Conservation (phyloP, 108 stramenopile species). For the Cylindrotheca fusiformis region DNA sequence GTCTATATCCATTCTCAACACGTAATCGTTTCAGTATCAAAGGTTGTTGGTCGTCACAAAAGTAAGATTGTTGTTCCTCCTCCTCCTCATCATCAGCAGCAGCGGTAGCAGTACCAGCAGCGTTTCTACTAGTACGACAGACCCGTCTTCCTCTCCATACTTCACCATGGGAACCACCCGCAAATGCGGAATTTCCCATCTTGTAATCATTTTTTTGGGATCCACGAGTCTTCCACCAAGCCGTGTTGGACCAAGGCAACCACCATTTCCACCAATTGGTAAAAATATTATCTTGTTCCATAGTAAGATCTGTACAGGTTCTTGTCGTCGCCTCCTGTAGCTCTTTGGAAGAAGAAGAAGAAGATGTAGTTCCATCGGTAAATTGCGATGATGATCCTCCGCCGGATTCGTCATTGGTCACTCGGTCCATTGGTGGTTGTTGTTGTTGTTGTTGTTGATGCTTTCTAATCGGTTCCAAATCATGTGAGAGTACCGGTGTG, state of each 20-base stretch:
- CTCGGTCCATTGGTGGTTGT: too few relatives aligned
- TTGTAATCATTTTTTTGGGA: slow-evolving; percentile 44
- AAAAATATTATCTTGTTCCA: not conserved
- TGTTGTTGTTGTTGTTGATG: not conserved
- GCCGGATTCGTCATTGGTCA: too few relatives aligned
- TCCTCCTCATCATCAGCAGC: not conserved
- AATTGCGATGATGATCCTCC: too few relatives aligned
- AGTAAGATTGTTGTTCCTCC: not conserved
- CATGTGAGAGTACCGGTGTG: slow-evolving; percentile 24
- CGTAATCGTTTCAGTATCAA: slow-evolving; percentile 68
- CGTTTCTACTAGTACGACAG: slow-evolving; percentile 15
- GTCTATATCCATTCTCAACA: slow-evolving; percentile 57
- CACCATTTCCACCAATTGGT: slow-evolving; percentile 47
- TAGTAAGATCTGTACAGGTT: not conserved
- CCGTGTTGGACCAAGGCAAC: slow-evolving; percentile 23
- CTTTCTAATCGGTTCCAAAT: too few relatives aligned
- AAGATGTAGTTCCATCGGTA: too few relatives aligned
- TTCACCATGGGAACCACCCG: slow-evolving; percentile 82
- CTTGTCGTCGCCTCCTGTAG: too few relatives aligned
- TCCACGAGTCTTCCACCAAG: slow-evolving; percentile 17
- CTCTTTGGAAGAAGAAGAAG: too few relatives aligned
- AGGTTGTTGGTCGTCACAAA: slow-evolving; percentile 57
- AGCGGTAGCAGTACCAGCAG: not conserved
- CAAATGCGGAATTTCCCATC: slow-evolving; percentile 56
- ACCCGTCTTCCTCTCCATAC: slow-evolving; percentile 68